A percentile compares a stretch with the other conserved stretches of the same genome.
phyloP scores from a whole-genome alignment of 257 asterid species.

The Solanum rostratum region DNA sequence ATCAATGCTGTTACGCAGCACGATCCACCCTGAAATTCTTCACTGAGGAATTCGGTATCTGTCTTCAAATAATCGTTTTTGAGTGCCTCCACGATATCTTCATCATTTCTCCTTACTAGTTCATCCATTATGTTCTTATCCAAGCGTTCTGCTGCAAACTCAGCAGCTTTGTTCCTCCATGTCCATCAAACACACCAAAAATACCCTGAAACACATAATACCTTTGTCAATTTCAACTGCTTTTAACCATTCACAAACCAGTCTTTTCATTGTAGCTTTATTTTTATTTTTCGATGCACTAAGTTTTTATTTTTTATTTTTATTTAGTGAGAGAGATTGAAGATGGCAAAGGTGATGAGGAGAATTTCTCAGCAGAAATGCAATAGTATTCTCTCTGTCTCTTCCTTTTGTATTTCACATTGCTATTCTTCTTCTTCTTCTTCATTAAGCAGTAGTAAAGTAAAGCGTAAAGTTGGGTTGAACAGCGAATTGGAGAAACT shows the following conservation, averaged over 20 bases:
- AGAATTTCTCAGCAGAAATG: background rate
- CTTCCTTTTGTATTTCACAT: no score
- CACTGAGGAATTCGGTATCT: constrained; percentile 48
- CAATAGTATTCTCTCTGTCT: no score
- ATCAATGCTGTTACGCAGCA: constrained; percentile 78
- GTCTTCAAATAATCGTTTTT: constrained; percentile 59
- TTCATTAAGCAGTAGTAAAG: no score
- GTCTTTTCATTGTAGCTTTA: no score
- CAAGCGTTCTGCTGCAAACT: constrained; percentile 51
- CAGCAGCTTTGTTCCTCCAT: constrained; percentile 76
- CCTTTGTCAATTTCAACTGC: background rate
- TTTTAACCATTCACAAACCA: background rate
- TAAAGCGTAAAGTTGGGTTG: no score
- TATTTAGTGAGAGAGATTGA: no score
- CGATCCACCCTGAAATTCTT: constrained; percentile 54
- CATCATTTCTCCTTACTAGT: constrained; percentile 17
- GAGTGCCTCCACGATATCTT: constrained; percentile 25
- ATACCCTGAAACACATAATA: constrained; percentile 28
- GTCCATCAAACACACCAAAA: constrained; percentile 76
- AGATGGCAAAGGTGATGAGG: no score
- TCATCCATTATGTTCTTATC: constrained; percentile 37
- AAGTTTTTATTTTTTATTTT: no score
- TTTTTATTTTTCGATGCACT: background rate
- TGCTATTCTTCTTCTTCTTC: no score
- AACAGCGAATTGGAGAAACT: no score